Percentiles rank a stretch among this genome's conserved stretches.
These are phyloP conservation scores for Lavandula angustifolia DNA, from an alignment of 257 asterid genomes.

Conservation along the genomic window DNA sequence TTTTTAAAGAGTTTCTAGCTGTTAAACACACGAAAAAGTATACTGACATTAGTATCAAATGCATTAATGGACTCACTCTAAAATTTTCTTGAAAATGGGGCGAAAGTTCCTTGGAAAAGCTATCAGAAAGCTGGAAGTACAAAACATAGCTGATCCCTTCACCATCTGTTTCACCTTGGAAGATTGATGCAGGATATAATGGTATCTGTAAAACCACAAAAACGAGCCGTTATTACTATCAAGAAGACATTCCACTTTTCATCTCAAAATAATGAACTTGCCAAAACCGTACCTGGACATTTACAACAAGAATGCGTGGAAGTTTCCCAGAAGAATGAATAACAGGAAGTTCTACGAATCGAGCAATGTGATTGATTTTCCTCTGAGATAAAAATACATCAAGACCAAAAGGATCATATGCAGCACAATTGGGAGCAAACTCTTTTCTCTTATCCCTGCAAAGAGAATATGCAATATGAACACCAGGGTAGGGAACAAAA, in stretches of 20 bases:
- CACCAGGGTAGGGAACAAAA: not conserved
- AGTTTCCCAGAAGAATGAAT: conserved; percentile 57
- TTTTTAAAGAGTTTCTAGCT: not conserved
- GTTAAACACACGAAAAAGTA: not conserved
- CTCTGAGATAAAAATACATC: conserved; percentile 82
- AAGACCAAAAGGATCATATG: conserved; percentile 88
- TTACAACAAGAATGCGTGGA: conserved; percentile 90
- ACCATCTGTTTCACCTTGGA: conserved; percentile 82
- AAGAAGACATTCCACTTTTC: not conserved
- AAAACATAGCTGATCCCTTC: conserved; percentile 86
- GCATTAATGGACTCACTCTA: conserved; percentile 45
- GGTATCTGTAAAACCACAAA: conserved; percentile 64
- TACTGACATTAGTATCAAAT: not conserved
- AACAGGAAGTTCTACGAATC: conserved; percentile 74
- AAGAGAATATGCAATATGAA: conserved; percentile 12
- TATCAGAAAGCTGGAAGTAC: conserved; percentile 80
- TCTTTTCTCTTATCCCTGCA: conserved; percentile 91
- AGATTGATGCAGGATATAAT: conserved; percentile 76
- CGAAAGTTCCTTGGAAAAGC: conserved; percentile 53
- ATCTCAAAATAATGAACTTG: not conserved
- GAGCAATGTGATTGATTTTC: conserved; percentile 85
- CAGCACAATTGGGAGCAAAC: conserved; percentile 71
- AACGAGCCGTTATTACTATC: conserved; percentile 6
- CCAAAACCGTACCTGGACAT: conserved; percentile 69
- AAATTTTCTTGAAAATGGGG: conserved; percentile 73